Percentiles rank a stretch among this genome's conserved stretches.
Evolutionary conservation across 2,329 filamentous ascomycete species (phyloP).

Genomic region (Neopestalotiopsis clavispora): DNA sequence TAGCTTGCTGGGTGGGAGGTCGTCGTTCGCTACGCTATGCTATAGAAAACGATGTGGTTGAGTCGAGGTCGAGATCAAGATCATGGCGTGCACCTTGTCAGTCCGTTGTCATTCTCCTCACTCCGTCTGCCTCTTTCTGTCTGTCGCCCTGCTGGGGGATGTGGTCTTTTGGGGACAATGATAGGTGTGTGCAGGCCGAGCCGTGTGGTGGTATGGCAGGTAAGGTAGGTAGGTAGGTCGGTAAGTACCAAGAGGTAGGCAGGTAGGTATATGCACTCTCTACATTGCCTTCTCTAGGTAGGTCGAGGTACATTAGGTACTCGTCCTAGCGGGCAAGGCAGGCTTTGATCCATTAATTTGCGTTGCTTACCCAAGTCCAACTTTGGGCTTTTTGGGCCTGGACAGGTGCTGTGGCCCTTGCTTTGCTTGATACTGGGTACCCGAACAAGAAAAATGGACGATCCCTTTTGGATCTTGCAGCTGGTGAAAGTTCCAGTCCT

Average conservation of each 20-base stretch:
- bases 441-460: not conserved
- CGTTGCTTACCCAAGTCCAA: not conserved
- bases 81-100: constrained; percentile 4
- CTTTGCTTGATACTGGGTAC: not conserved
- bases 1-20: not conserved
- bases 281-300: not conserved
- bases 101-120: constrained; percentile 1
- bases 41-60: not conserved
- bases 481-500: too few species aligned
- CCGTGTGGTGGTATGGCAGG: not conserved
- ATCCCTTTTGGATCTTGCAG: not conserved
- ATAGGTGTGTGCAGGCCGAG: not conserved
- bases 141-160: not conserved
- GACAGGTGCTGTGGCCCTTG: not conserved
- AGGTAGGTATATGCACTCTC: not conserved
- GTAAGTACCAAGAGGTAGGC: not conserved
- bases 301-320: not conserved
- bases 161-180: constrained; percentile 1
- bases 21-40: not conserved
- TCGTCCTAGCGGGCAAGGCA: not conserved
- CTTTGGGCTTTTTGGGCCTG: not conserved
- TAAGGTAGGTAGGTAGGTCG: not conserved
- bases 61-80: constrained; percentile 4
- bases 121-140: not conserved
- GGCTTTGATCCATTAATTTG: not conserved